Evolutionary conservation across 768 basidiomycete species (phyloP).

Genomic region (Rossbeevera mucosa): DNA sequence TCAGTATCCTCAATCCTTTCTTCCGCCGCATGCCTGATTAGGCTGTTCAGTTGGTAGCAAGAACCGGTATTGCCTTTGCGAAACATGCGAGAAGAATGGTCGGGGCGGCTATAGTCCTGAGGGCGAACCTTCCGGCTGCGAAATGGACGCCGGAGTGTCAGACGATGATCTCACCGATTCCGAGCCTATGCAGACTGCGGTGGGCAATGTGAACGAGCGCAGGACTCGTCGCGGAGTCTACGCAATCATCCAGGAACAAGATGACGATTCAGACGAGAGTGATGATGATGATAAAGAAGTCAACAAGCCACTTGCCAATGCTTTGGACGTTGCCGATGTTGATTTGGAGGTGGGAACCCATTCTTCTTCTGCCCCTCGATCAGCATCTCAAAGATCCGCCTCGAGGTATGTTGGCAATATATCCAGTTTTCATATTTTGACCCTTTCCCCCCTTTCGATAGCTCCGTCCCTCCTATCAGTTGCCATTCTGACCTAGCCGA

Average conservation of each 20-base stretch:
- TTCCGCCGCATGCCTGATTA: constrained; percentile 28
- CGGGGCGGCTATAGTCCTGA: constrained; percentile 67
- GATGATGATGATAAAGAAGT: constrained; percentile 50
- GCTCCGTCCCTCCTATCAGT: constrained; percentile 25
- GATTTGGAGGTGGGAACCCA: constrained; percentile 47
- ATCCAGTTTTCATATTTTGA: constrained; percentile 10
- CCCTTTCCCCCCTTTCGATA: constrained; percentile 6
- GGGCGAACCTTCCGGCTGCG: constrained; percentile 44
- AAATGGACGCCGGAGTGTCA: constrained; percentile 41
- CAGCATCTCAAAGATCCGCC: constrained; percentile 24
- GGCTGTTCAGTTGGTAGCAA: constrained; percentile 52
- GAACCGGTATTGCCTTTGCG: constrained; percentile 77
- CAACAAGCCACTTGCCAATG: constrained; percentile 44
- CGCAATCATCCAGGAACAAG: constrained; percentile 57
- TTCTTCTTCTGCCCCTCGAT: constrained; percentile 17
- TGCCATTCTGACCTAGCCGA: constrained; percentile 27
- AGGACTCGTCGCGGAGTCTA: constrained; percentile 81
- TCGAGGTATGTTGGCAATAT: constrained; percentile 21
- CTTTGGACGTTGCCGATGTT: constrained; percentile 43
- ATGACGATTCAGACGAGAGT: constrained; percentile 59
- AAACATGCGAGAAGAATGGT: constrained; percentile 76
- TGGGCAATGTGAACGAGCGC: constrained; percentile 69
- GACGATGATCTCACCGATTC: constrained; percentile 32
- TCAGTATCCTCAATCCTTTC: constrained; percentile 40
- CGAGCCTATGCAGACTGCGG: constrained; percentile 45